Evolutionary conservation across 306 rosid species (phyloP).

Genomic region (cucumber (Cucumis sativus)): DNA sequence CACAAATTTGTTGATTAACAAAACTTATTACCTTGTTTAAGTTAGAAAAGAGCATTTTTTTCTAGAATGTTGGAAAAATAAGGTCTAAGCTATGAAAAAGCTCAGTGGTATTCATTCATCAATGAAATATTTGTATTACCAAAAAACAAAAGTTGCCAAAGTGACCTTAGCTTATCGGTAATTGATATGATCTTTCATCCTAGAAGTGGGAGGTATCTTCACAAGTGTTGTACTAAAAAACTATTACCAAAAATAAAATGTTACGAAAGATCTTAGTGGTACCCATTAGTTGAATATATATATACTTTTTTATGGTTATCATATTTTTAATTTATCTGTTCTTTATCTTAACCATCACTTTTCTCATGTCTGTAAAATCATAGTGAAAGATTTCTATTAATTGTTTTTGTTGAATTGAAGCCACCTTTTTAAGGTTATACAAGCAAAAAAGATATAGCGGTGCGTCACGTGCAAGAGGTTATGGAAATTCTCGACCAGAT

Average conservation of each 20-base stretch:
- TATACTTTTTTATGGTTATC: neutral
- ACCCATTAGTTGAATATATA: neutral
- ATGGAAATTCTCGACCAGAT: slow-evolving; percentile 37
- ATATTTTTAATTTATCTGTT: neutral
- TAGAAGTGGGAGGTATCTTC: no score
- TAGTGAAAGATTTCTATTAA: slow-evolving; percentile 11
- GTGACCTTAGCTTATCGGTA: no score
- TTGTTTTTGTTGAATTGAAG: slow-evolving; percentile 38
- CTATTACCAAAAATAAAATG: no score
- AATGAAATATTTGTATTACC: no score
- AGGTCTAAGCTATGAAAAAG: neutral
- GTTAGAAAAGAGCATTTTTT: neutral
- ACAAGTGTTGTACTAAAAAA: no score
- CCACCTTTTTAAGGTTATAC: slow-evolving; percentile 50
- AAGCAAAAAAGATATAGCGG: slow-evolving; percentile 52
- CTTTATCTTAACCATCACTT: neutral
- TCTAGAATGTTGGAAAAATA: neutral
- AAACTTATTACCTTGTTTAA: neutral
- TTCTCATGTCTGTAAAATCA: slow-evolving; percentile 6
- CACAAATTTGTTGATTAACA: neutral
- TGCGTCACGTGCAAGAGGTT: slow-evolving; percentile 38
- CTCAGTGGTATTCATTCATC: neutral
- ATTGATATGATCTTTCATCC: no score
- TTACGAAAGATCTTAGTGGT: neutral
- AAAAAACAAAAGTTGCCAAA: no score